These are phyloP conservation scores for Leishmania mexicana DNA, from an alignment of 208 protist species.

Conservation along the genomic window DNA sequence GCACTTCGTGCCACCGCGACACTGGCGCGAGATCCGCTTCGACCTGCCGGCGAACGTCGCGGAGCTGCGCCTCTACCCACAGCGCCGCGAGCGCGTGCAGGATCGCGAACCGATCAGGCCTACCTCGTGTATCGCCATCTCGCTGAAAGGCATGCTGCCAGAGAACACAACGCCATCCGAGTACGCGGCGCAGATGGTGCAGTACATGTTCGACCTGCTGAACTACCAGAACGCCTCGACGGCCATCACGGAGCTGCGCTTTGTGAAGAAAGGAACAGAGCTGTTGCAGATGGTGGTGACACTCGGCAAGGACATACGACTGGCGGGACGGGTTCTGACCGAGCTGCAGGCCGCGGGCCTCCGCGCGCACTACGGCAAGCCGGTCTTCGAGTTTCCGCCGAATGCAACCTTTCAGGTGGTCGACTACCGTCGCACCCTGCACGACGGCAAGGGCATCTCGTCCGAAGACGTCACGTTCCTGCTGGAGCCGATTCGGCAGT, in stretches of 20 bases:
- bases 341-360: slow-evolving; percentile 62
- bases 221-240: slow-evolving; percentile 62
- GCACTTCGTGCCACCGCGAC: slow-evolving; percentile 57
- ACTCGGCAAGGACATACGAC: slow-evolving; percentile 57
- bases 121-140: slow-evolving; percentile 64
- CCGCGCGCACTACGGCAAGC: slow-evolving; percentile 56
- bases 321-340: slow-evolving; percentile 58
- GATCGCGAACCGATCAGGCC: slow-evolving; percentile 39
- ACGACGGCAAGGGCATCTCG: slow-evolving; percentile 60
- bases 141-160: slow-evolving; percentile 59
- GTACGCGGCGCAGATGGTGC: slow-evolving; percentile 75
- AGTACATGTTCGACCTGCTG: slow-evolving; percentile 82
- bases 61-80: slow-evolving; percentile 72
- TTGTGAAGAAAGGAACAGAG: slow-evolving; percentile 76
- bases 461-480: slow-evolving; percentile 58
- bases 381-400: slow-evolving; percentile 41
- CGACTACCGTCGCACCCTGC: slow-evolving; percentile 66
- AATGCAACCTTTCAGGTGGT: slow-evolving; percentile 83
- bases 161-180: slow-evolving; percentile 64
- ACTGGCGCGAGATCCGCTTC: slow-evolving; percentile 75
- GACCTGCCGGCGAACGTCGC: slow-evolving; percentile 77
- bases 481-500: slow-evolving; percentile 53
- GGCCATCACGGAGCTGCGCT: slow-evolving; percentile 79
- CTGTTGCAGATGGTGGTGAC: slow-evolving; percentile 79
- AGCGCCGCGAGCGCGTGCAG: slow-evolving; percentile 55